Evolutionary conservation across 1,139 yeast species (phyloP).

Genomic region (Geotrichum klebahnii): DNA sequence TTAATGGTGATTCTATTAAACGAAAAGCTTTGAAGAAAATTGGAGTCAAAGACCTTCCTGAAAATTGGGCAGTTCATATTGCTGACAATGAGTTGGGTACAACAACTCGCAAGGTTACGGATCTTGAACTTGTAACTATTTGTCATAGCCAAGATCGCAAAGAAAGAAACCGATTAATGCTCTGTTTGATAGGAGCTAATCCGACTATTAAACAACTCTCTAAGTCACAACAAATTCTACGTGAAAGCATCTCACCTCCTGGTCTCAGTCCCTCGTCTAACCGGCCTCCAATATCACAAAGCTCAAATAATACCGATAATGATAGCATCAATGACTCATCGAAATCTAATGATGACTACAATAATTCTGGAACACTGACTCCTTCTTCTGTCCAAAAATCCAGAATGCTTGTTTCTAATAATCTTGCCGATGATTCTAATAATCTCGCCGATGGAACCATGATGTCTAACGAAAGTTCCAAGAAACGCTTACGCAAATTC

Average conservation of each 20-base stretch:
- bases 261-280: background rate
- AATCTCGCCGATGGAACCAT: slow-evolving; percentile 1
- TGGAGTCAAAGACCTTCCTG: slow-evolving; percentile 44
- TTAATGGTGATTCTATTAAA: slow-evolving; percentile 75
- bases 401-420: too few relatives aligned
- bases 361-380: slow-evolving; percentile 19
- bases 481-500: slow-evolving; percentile 41
- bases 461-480: slow-evolving; percentile 9
- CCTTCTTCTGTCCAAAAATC: slow-evolving; percentile 8
- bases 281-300: background rate
- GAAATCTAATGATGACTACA: slow-evolving; percentile 19
- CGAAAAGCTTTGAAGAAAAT: slow-evolving; percentile 62
- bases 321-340: background rate
- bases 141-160: slow-evolving; percentile 70
- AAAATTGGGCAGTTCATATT: slow-evolving; percentile 50
- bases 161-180: slow-evolving; percentile 68
- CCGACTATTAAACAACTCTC: slow-evolving; percentile 70
- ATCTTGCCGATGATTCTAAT: background rate
- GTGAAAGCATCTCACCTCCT: slow-evolving; percentile 23
- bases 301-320: background rate
- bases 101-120: slow-evolving; percentile 54
- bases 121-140: slow-evolving; percentile 75
- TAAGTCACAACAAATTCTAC: slow-evolving; percentile 48
- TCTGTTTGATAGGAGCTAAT: slow-evolving; percentile 58
- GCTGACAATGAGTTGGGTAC: slow-evolving; percentile 40